A percentile compares a stretch with the other conserved stretches of the same genome.
Evolutionary conservation across 164 flowering plant genomes (phyloP).

Genomic region (Vitis rupestris): DNA sequence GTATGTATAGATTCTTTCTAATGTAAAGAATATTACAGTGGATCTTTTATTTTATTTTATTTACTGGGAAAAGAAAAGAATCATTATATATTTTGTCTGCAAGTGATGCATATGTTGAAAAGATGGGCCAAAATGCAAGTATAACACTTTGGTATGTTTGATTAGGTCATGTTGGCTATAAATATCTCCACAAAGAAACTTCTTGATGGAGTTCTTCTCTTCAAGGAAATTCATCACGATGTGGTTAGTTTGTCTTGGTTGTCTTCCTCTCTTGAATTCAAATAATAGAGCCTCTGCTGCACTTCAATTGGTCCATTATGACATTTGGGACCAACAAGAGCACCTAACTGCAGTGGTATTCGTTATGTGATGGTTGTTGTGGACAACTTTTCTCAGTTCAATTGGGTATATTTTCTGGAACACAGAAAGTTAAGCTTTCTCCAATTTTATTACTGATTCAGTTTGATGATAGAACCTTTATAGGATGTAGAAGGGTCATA

Average conservation of each 20-base stretch:
- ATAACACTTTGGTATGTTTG: conserved; percentile 24
- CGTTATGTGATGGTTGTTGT: conserved; percentile 3
- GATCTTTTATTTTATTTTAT: conserved; percentile 8
- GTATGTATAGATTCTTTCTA: not conserved
- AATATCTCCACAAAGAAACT: conserved; percentile 19
- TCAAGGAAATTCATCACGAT: conserved; percentile 8
- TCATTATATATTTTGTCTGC: conserved; percentile 20
- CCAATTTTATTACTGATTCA: not conserved
- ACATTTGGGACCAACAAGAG: conserved; percentile 23
- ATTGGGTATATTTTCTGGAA: conserved; percentile 4
- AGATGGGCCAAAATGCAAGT: conserved; percentile 19
- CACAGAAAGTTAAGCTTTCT: conserved; percentile 1
- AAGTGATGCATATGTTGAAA: conserved; percentile 19
- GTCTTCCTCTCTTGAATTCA: conserved; percentile 21
- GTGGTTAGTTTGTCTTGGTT: conserved; percentile 17
- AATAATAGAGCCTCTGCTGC: conserved; percentile 2
- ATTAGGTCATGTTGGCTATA: conserved; percentile 24
- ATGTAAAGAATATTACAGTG: not conserved
- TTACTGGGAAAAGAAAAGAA: conserved; percentile 7
- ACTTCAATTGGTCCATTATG: conserved; percentile 20
- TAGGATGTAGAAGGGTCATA: too few relatives aligned
- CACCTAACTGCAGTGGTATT: conserved; percentile 11
- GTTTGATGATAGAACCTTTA: too few relatives aligned
- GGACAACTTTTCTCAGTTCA: conserved; percentile 6
- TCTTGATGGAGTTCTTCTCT: conserved; percentile 14